Evolutionary conservation across 768 basidiomycete species (phyloP).

Genomic region (Gyrodon lividus): DNA sequence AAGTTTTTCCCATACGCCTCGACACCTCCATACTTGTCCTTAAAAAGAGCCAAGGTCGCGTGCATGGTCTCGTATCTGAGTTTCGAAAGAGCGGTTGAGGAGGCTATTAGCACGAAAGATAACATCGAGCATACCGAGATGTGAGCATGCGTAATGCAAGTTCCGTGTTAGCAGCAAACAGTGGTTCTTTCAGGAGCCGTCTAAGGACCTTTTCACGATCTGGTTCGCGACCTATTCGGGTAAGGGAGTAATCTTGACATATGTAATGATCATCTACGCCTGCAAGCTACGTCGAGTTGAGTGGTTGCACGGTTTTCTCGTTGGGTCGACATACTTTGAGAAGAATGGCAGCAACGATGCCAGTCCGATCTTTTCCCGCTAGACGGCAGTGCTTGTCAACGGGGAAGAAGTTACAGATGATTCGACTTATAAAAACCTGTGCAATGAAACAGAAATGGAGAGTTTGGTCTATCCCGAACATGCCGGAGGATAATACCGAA

Average conservation of each 20-base stretch:
- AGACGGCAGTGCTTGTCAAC: not conserved
- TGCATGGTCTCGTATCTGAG: constrained; percentile 71
- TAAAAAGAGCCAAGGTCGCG: constrained; percentile 61
- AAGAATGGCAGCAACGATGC: constrained; percentile 69
- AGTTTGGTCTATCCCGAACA: constrained; percentile 65
- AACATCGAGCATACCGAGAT: constrained; percentile 50
- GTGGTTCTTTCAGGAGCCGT: constrained; percentile 65
- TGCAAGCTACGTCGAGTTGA: constrained; percentile 50
- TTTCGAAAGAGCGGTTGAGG: not conserved
- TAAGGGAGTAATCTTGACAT: constrained; percentile 74
- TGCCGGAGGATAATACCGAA: constrained; percentile 74
- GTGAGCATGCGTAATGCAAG: constrained; percentile 84
- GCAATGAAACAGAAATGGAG: constrained; percentile 73
- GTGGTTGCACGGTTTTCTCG: not conserved
- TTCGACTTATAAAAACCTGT: constrained; percentile 43
- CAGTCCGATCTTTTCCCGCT: constrained; percentile 86
- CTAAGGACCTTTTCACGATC: constrained; percentile 67
- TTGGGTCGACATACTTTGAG: constrained; percentile 49
- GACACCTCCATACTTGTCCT: constrained; percentile 65
- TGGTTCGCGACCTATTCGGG: constrained; percentile 77
- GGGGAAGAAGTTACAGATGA: not conserved
- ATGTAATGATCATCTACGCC: constrained; percentile 66
- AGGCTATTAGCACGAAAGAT: not conserved
- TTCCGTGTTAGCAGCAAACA: constrained; percentile 70
- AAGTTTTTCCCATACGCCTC: constrained; percentile 59